Evolutionary conservation across 2,329 filamentous ascomycete species (phyloP).

Genomic region (Raffaelea deltoideospora): DNA sequence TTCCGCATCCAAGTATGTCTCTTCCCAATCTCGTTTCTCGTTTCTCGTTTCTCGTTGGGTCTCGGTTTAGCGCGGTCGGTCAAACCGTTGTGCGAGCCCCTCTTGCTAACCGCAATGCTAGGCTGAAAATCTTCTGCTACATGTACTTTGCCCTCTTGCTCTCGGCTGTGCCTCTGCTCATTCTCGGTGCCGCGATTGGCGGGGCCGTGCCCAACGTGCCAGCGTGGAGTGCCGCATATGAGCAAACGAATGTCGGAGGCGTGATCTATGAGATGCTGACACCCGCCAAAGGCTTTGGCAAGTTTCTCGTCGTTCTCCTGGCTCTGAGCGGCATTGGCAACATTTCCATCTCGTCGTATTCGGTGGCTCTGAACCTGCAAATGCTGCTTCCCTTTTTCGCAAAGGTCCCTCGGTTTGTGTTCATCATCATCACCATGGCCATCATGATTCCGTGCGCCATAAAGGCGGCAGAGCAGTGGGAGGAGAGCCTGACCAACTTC

Average conservation of each 20-base stretch:
- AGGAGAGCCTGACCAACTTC: slow-evolving; percentile 41
- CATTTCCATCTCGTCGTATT: slow-evolving; percentile 22
- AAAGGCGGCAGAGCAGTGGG: slow-evolving; percentile 39
- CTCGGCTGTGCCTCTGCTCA: slow-evolving; percentile 33
- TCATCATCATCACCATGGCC: slow-evolving; percentile 39
- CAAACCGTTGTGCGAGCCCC: too few species aligned
- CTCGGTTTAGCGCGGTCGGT: too few species aligned
- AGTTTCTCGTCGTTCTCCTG: slow-evolving; percentile 30
- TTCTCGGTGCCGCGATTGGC: slow-evolving; percentile 33
- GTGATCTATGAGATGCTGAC: slow-evolving; percentile 30
- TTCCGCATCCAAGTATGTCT: slow-evolving; percentile 21
- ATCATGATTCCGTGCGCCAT: slow-evolving; percentile 45
- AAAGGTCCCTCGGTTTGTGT: slow-evolving; percentile 40
- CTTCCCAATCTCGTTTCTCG: neutral
- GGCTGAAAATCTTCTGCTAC: slow-evolving; percentile 27
- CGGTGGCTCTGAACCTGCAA: slow-evolving; percentile 27
- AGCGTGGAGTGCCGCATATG: slow-evolving; percentile 25
- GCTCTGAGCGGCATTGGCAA: slow-evolving; percentile 30
- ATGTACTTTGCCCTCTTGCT: slow-evolving; percentile 36
- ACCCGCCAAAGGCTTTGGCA: slow-evolving; percentile 29
- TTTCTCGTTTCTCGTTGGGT: too few species aligned
- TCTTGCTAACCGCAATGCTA: slow-evolving; percentile 10
- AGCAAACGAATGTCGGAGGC: slow-evolving; percentile 25
- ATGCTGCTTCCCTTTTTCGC: slow-evolving; percentile 41
- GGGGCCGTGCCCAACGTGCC: slow-evolving; percentile 29